Evolutionary conservation across 768 basidiomycete species (phyloP).

Genomic region (Hygrophorus pudorinus): DNA sequence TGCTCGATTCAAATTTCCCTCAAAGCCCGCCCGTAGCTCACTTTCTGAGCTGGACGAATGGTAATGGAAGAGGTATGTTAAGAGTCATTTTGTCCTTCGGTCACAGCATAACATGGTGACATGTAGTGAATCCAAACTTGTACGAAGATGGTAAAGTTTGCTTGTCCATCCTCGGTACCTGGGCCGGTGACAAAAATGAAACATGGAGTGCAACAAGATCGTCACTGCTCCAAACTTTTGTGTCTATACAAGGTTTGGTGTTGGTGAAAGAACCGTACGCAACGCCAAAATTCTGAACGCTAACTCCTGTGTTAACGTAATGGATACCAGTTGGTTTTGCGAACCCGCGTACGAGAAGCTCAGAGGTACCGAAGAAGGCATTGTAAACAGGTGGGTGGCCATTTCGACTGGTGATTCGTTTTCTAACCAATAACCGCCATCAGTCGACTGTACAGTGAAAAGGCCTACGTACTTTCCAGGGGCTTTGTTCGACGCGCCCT

Average conservation of each 20-base stretch:
- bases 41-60: constrained; percentile 92
- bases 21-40: constrained; percentile 77
- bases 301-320: constrained; percentile 2
- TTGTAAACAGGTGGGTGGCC: constrained; percentile 59
- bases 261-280: constrained; percentile 87
- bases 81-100: constrained; percentile 5
- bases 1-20: constrained; percentile 77
- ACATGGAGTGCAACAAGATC: constrained; percentile 80
- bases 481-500: constrained; percentile 87
- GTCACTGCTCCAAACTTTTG: constrained; percentile 82
- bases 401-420: not conserved
- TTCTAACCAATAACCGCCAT: constrained; percentile 2
- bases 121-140: constrained; percentile 76
- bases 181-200: constrained; percentile 84
- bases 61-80: constrained; percentile 70
- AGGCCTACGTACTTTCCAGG: constrained; percentile 83
- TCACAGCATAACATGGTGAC: constrained; percentile 6
- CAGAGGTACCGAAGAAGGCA: constrained; percentile 83
- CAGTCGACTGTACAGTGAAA: constrained; percentile 88
- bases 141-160: constrained; percentile 97
- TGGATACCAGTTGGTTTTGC: constrained; percentile 72
- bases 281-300: not conserved
- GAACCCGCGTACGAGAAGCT: constrained; percentile 93
- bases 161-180: constrained; percentile 83
- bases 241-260: constrained; percentile 91